These are phyloP conservation scores for Metschnikowia kofuensis DNA, from an alignment of 805 yeast species.

Conservation along the genomic window DNA sequence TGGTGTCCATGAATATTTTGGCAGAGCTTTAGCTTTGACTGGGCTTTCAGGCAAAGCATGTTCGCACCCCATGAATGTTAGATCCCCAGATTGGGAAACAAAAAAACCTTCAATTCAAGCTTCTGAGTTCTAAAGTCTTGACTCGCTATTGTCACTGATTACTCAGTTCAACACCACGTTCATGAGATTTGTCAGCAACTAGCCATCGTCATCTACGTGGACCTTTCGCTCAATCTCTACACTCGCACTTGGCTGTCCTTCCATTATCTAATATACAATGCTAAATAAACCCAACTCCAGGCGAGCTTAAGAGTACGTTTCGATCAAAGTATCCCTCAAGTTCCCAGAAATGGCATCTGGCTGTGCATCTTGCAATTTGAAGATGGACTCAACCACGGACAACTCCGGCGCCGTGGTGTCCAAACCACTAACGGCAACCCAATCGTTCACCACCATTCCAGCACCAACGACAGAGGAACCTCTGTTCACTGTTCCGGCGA, in stretches of 20 bases:
- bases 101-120: not conserved
- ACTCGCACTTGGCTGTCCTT: conserved; percentile 4
- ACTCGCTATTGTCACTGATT: not conserved
- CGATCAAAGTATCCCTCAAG: conserved; percentile 88
- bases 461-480: conserved; percentile 98
- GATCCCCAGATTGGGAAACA: too few relatives aligned
- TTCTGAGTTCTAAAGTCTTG: not conserved
- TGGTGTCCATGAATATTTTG: too few relatives aligned
- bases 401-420: conserved; percentile 99
- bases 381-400: conserved; percentile 94
- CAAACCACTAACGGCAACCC: conserved; percentile 94
- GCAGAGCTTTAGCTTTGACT: too few relatives aligned
- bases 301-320: conserved; percentile 68
- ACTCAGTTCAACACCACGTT: not conserved
- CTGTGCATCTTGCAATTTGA: conserved; percentile 87
- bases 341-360: conserved; percentile 82
- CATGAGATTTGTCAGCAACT: not conserved
- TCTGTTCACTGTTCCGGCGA: conserved; percentile 97
- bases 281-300: not conserved
- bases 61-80: too few relatives aligned
- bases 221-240: not conserved
- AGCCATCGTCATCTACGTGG: not conserved
- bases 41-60: too few relatives aligned
- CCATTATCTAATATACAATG: conserved; percentile 15
- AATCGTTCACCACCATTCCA: conserved; percentile 97